A percentile compares a stretch with the other conserved stretches of the same genome.
phyloP scores from a whole-genome alignment of 805 yeast genomes.

The Torulaspora gathmanii region DNA sequence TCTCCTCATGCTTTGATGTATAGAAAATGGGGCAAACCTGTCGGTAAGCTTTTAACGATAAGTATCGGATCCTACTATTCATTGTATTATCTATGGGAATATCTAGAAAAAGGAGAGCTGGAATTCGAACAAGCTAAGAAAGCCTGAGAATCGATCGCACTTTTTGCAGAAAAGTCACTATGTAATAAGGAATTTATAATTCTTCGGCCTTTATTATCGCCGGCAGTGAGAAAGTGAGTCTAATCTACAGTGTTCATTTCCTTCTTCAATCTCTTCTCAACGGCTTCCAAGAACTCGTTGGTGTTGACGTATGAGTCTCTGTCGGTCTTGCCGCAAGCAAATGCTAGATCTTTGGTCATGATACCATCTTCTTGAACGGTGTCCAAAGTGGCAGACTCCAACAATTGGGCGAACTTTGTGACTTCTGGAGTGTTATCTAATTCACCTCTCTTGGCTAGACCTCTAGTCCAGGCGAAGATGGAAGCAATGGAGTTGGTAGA shows the following conservation, averaged over 20 bases:
- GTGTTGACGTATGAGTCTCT: conserved; percentile 66
- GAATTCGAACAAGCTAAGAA: conserved; percentile 7
- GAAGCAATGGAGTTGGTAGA: conserved; percentile 84
- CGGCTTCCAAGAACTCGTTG: conserved; percentile 72
- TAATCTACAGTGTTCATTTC: conserved; percentile 30
- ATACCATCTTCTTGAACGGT: conserved; percentile 70
- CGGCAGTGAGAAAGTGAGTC: neutral
- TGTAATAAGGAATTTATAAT: neutral
- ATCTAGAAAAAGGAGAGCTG: conserved; percentile 34
- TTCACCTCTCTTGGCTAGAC: conserved; percentile 75
- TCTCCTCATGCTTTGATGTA: conserved; percentile 38
- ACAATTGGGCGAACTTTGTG: conserved; percentile 55
- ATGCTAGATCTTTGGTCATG: conserved; percentile 80
- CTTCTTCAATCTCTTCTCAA: conserved; percentile 51
- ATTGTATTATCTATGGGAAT: conserved; percentile 43
- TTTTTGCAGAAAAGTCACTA: neutral
- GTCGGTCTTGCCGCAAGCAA: conserved; percentile 59
- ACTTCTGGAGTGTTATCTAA: conserved; percentile 69
- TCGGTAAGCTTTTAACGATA: conserved; percentile 41
- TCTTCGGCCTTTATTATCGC: neutral
- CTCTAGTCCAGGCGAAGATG: conserved; percentile 84
- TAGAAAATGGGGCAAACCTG: conserved; percentile 44
- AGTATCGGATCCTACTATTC: conserved; percentile 47
- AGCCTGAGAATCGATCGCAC: neutral
- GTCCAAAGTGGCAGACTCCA: conserved; percentile 65